Percentiles rank a stretch among this genome's conserved stretches.
These are phyloP conservation scores for Starmera pachycereana DNA, from an alignment of 805 yeast genomes.

Conservation along the genomic window DNA sequence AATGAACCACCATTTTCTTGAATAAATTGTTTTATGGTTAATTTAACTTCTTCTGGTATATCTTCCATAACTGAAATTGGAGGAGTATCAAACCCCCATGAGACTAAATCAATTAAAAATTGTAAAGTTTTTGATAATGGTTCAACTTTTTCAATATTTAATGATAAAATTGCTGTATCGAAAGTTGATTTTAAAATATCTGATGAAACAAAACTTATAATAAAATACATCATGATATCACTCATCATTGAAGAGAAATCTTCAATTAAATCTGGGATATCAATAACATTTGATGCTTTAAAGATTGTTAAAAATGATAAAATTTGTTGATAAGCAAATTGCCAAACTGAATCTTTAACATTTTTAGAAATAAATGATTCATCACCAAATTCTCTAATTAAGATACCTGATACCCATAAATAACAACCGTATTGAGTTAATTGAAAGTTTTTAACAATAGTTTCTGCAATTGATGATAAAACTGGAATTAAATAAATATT, in stretches of 20 bases:
- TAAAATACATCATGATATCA: constrained; percentile 70
- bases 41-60: constrained; percentile 46
- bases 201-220: constrained; percentile 36
- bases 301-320: constrained; percentile 42
- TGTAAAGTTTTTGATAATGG: constrained; percentile 63
- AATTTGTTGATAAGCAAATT: constrained; percentile 62
- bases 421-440: constrained; percentile 69
- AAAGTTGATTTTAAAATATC: constrained; percentile 42
- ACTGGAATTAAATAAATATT: constrained; percentile 46
- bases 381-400: constrained; percentile 65
- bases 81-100: constrained; percentile 78
- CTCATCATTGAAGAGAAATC: constrained; percentile 77
- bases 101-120: constrained; percentile 67
- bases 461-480: constrained; percentile 52
- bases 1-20: constrained; percentile 46
- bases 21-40: constrained; percentile 36
- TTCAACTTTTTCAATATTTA: constrained; percentile 54
- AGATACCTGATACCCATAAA: constrained; percentile 80
- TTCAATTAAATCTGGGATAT: constrained; percentile 55
- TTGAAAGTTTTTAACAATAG: constrained; percentile 62
- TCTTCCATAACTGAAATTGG: constrained; percentile 60
- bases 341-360: constrained; percentile 55
- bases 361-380: constrained; percentile 39
- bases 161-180: constrained; percentile 47
- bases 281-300: constrained; percentile 14